Evolutionary conservation across 768 basidiomycete genomes (phyloP), one percentile per base, ranked within the genome.

Genomic region (Hysterangium stoloniferum): DNA sequence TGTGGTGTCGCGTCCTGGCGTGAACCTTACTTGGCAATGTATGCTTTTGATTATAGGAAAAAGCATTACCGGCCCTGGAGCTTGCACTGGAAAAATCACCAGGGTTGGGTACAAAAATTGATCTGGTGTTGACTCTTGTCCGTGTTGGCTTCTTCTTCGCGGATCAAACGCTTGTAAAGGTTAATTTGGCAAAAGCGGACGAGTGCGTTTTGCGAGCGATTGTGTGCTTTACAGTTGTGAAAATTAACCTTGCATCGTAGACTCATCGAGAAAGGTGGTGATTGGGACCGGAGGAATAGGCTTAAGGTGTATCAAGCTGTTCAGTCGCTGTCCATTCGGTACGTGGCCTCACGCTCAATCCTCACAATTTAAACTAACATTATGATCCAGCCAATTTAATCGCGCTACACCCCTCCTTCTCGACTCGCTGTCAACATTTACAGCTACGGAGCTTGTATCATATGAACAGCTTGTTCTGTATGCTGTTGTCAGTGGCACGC

Each of bases 241-340:
- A n/a, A 11, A 19, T n/a, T 32, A 13, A 33, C 22, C 4, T 53
- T 41, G 28, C 28, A 35, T 28, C 35, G 17, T 61, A 93, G 90
- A 49, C 73, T 96, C 36, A 86, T 96, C 48, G 93, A 97, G 59
- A 79, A 91, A 64, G 95, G 95, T 0, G 95, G 95, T 38, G 95
- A 99, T 68, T 99, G 95, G 95, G 95, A 99, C 65, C 75, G 95
- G 48, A 80, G 93, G 33, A 99, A 97, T 66, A 79, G 95, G 38
- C 79, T 97, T 59, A 99, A 99, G 67, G 95, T 97, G 35, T 99
- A 98, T 71, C 79, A 80, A 45, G 94, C 86, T 42, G 71, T 96
- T 0, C 86, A 95, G 61, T 71, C 84, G 37, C 68, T 94, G 28
- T 86, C 89, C 27, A 84, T 89, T 54, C 84, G 49, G 49, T 51